Base-by-base conservation (phyloP, 148 eudicot species). In the Rhododendron ovatum region DNA sequence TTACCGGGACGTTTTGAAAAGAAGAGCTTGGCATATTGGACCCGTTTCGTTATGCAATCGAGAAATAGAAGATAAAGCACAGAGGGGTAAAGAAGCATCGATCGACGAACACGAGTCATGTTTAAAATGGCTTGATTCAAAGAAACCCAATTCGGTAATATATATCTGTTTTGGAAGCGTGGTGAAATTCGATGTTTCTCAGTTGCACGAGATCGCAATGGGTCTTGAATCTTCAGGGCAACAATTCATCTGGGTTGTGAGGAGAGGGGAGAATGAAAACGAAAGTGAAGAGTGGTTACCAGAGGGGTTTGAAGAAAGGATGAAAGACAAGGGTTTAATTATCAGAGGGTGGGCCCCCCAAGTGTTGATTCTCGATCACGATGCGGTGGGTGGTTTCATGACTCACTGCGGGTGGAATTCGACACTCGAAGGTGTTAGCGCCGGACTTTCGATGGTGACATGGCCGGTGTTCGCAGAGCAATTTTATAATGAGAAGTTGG, bases 211-310 rank as follows among this genome's bases (percentile, higher is more conserved):
- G 78, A 89, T 91, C 4, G 95, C 98, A 0, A 57, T 82, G 73
- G 95, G 90, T n/a, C 87, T 93, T 8, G 95, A 94, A 86, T 87
- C 83, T 8, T 89, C 93, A 0, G 91, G 84, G 35, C 90, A 89
- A 79, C 81, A 88, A 5, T 93, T 94, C 87, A 84, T 94, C 0
- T 94, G 95, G 98, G 98, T 88, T 0, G 92, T 93, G 26, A 87
- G 90, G 76, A 89, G 45, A 10, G 24, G 10, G 41, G 47, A 3
- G 59, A 86, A 50, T 10, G 83, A 50, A 26, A 57, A 63, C 24
- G 55, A 11, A 63, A 74, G n/a, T 1, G 81, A 59, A 11, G 13
- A 15, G 77, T 90, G 92, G 92, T 14, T 94, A 51, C 93, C 94
- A 0, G 87, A 86, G 50, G 86, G 87, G 33, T 90, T 87, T 20